Percentiles rank a stretch among this genome's conserved stretches.
phyloP scores from a whole-genome alignment of 2,329 filamentous ascomycete species.

The Xylariaceae sp. region DNA sequence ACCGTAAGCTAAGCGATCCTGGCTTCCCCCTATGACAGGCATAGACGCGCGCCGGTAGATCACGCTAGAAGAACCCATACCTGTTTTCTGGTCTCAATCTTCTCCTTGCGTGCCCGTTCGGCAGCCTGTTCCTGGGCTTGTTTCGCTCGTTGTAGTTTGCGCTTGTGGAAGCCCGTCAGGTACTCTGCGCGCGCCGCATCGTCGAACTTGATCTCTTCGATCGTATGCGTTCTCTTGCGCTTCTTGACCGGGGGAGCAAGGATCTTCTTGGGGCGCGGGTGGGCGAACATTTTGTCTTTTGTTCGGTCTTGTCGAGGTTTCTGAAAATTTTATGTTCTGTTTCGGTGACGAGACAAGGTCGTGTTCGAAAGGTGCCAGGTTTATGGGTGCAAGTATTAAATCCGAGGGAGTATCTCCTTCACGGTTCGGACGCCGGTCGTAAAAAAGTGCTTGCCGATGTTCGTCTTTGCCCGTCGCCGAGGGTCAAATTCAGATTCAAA shows the following conservation, averaged over 20 bases:
- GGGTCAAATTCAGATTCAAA: too few relatives aligned
- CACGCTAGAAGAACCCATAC: conserved; percentile 41
- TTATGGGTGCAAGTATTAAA: too few relatives aligned
- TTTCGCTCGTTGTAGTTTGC: conserved; percentile 80
- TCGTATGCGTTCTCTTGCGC: conserved; percentile 52
- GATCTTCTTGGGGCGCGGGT: conserved; percentile 54
- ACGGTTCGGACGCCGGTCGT: not conserved
- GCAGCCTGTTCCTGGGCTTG: conserved; percentile 76
- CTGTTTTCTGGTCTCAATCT: conserved; percentile 66
- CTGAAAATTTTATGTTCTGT: not conserved
- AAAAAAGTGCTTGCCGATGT: not conserved
- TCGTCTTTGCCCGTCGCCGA: not conserved
- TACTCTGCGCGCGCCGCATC: conserved; percentile 73
- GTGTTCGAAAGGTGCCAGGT: too few relatives aligned
- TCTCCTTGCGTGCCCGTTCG: conserved; percentile 72
- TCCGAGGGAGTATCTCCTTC: not conserved
- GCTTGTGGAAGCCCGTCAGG: conserved; percentile 93
- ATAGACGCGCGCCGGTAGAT: not conserved
- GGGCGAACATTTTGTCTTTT: conserved; percentile 43
- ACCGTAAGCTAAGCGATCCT: not conserved
- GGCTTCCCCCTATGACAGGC: not conserved
- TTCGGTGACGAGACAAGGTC: too few relatives aligned
- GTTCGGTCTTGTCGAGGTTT: conserved; percentile 1
- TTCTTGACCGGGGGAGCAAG: conserved; percentile 61
- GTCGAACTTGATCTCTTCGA: conserved; percentile 86